Conservation (phyloP, 108 stramenopile genomes). For the Aurantiochytrium sp. region DNA sequence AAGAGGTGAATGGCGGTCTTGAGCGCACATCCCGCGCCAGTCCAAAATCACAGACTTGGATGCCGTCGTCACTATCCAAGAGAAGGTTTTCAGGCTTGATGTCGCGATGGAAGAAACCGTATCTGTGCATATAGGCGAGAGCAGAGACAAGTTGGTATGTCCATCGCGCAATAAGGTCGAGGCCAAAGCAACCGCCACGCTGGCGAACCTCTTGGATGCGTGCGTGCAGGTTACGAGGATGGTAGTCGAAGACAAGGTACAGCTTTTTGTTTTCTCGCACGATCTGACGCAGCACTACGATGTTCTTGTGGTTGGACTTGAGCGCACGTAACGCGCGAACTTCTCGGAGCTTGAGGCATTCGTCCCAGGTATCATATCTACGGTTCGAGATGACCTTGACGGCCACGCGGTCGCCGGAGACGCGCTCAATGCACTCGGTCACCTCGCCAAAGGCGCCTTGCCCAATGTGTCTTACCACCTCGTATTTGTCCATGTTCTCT, state of each 20-base stretch:
- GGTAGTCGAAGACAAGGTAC: constrained; percentile 11
- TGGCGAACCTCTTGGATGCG: neutral
- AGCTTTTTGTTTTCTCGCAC: constrained; percentile 16
- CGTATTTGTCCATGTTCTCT: neutral
- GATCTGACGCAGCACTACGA: constrained; percentile 15
- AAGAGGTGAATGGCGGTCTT: constrained; percentile 30
- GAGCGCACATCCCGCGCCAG: constrained; percentile 27
- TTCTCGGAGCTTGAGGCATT: constrained; percentile 24
- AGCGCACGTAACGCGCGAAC: neutral
- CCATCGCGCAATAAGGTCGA: neutral
- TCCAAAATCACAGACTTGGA: constrained; percentile 28
- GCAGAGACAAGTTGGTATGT: neutral
- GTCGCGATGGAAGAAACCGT: constrained; percentile 37
- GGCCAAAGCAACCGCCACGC: neutral
- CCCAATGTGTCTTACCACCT: neutral
- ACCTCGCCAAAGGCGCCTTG: constrained; percentile 18
- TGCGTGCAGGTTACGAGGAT: neutral
- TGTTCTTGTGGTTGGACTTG: constrained; percentile 7
- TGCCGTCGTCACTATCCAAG: neutral
- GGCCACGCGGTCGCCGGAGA: neutral
- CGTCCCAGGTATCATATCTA: constrained; percentile 12
- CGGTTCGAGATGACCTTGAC: neutral
- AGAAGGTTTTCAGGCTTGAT: constrained; percentile 42
- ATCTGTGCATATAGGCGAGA: constrained; percentile 21
- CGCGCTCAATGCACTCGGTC: neutral